Evolutionary conservation across 805 yeast species (phyloP).

Genomic region (Lachancea sp.): DNA sequence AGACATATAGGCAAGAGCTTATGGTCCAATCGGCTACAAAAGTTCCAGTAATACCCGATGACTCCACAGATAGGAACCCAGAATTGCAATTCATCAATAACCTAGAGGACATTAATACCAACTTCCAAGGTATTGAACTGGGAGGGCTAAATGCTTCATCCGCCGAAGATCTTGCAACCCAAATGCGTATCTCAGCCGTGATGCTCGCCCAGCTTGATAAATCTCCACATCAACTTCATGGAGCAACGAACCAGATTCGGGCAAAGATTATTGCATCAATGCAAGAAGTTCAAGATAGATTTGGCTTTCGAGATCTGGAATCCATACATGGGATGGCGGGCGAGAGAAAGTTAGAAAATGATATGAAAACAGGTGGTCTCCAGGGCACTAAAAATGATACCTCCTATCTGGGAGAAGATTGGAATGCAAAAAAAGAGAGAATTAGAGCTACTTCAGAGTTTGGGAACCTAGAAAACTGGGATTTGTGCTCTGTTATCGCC

Average conservation of each 20-base stretch:
- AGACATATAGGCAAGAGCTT: slow-evolving; percentile 37
- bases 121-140: slow-evolving; percentile 17
- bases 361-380: slow-evolving; percentile 76
- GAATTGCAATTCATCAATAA: slow-evolving; percentile 35
- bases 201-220: slow-evolving; percentile 88
- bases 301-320: slow-evolving; percentile 45
- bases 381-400: slow-evolving; percentile 33
- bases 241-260: slow-evolving; percentile 60
- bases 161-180: slow-evolving; percentile 66
- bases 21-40: slow-evolving; percentile 36
- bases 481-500: slow-evolving; percentile 88
- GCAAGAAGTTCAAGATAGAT: slow-evolving; percentile 69
- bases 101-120: slow-evolving; percentile 24
- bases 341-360: slow-evolving; percentile 86
- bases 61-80: slow-evolving; percentile 33
- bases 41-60: slow-evolving; percentile 36
- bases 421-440: slow-evolving; percentile 76
- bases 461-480: slow-evolving; percentile 92
- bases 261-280: slow-evolving; percentile 62
- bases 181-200: slow-evolving; percentile 93
- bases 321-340: slow-evolving; percentile 70
- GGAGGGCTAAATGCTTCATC: slow-evolving; percentile 12
- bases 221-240: slow-evolving; percentile 41
- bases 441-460: slow-evolving; percentile 70
- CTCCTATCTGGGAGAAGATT: slow-evolving; percentile 82